A percentile compares a stretch with the other conserved stretches of the same genome.
Conservation (phyloP, 2,329 filamentous ascomycete species). For the Didymella pinodella region DNA sequence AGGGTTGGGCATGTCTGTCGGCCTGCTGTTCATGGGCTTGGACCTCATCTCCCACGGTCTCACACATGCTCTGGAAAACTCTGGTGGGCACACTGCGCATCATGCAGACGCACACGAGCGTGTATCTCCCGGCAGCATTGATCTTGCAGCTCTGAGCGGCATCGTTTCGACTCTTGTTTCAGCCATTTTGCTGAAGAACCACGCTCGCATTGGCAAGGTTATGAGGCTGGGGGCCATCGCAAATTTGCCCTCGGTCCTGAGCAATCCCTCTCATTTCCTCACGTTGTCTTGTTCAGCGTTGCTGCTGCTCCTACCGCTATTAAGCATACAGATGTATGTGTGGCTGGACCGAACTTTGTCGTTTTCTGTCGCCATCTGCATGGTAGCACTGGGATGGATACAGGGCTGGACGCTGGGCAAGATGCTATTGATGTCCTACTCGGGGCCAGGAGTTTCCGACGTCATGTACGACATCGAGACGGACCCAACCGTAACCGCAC, state of each 20-base stretch:
- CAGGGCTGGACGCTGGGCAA: slow-evolving; percentile 86
- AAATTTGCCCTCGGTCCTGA: slow-evolving; percentile 82
- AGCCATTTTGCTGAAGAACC: slow-evolving; percentile 86
- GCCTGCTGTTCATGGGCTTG: slow-evolving; percentile 96
- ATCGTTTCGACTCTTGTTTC: slow-evolving; percentile 85
- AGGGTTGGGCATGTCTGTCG: slow-evolving; percentile 94
- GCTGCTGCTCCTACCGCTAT: slow-evolving; percentile 80
- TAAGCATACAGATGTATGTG: slow-evolving; percentile 80
- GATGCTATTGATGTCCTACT: slow-evolving; percentile 95
- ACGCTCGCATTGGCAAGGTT: slow-evolving; percentile 88
- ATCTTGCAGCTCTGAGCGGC: slow-evolving; percentile 81
- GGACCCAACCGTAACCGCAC: slow-evolving; percentile 75
- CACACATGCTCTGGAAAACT: slow-evolving; percentile 85
- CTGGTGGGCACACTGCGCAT: slow-evolving; percentile 76
- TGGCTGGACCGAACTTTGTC: slow-evolving; percentile 87
- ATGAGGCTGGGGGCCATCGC: slow-evolving; percentile 87
- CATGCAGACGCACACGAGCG: slow-evolving; percentile 71
- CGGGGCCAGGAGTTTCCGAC: slow-evolving; percentile 67
- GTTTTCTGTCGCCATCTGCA: slow-evolving; percentile 79
- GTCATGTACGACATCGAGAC: slow-evolving; percentile 86
- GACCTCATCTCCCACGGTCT: slow-evolving; percentile 93
- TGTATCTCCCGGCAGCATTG: slow-evolving; percentile 77
- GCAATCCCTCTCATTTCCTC: slow-evolving; percentile 93
- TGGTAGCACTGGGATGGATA: slow-evolving; percentile 86
- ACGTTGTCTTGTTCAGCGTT: slow-evolving; percentile 86